Evolutionary conservation across 805 yeast species (phyloP).

Genomic region (Candida vartiovaarae): DNA sequence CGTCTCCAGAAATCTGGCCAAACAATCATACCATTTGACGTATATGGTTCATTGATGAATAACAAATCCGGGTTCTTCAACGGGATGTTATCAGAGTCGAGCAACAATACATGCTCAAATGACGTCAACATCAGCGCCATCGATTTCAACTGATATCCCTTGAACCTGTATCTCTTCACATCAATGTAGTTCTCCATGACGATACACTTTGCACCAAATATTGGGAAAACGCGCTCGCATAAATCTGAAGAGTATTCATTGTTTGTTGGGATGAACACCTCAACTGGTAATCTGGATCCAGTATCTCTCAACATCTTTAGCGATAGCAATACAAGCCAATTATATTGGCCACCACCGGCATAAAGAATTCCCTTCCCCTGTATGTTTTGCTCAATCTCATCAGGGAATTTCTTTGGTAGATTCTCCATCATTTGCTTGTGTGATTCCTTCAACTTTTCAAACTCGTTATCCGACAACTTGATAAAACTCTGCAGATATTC

Average conservation of each 20-base stretch:
- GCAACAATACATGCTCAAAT: constrained; percentile 64
- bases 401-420: constrained; percentile 36
- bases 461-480: constrained; percentile 12
- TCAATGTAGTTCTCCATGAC: constrained; percentile 38
- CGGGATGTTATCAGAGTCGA: constrained; percentile 72
- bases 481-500: constrained; percentile 17
- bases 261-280: constrained; percentile 67
- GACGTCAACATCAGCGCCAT: constrained; percentile 70
- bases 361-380: constrained; percentile 58
- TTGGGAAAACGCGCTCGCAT: constrained; percentile 60
- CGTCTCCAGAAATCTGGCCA: constrained; percentile 75
- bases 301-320: constrained; percentile 49
- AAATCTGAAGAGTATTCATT: constrained; percentile 66
- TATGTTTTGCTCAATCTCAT: constrained; percentile 23
- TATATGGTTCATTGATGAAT: constrained; percentile 27
- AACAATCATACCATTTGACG: constrained; percentile 37
- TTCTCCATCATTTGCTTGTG: constrained; percentile 21
- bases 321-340: constrained; percentile 53
- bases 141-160: constrained; percentile 62
- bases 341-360: constrained; percentile 70
- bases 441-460: constrained; percentile 10
- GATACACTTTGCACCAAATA: constrained; percentile 60
- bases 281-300: constrained; percentile 71
- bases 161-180: constrained; percentile 36
- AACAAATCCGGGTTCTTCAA: constrained; percentile 43